Conservation (phyloP, 768 basidiomycete species). For the Lactarius vividus region DNA sequence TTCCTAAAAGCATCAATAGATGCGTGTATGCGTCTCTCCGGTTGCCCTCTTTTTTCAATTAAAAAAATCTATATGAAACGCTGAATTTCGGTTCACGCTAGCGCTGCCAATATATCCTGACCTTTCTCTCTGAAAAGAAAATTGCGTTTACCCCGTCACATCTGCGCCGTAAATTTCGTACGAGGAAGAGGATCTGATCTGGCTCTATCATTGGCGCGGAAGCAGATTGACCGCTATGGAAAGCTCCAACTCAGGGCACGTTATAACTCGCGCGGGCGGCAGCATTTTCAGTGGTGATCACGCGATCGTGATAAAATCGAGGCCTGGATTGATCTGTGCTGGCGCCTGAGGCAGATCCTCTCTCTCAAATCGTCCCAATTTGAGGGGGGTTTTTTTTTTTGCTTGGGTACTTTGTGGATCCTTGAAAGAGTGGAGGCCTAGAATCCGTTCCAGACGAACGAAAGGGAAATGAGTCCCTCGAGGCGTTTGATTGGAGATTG, state of each 20-base stretch:
- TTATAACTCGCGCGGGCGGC: not conserved
- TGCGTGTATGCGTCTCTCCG: slow-evolving; percentile 15
- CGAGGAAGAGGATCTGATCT: not conserved
- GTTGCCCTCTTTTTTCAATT: not conserved
- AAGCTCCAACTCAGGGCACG: not conserved
- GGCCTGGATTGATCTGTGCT: not conserved
- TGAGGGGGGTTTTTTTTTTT: not conserved
- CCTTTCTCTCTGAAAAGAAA: not conserved
- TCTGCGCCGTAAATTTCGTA: not conserved
- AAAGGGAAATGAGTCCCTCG: not conserved
- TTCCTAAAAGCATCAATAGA: slow-evolving; percentile 18
- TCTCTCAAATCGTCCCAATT: not conserved
- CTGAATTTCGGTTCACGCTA: not conserved
- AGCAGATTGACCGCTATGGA: not conserved
- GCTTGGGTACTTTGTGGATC: not conserved
- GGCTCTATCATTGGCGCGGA: not conserved
- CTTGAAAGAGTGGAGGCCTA: not conserved
- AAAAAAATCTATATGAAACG: slow-evolving; percentile 3
- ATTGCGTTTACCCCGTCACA: not conserved
- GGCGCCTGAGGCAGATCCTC: not conserved
- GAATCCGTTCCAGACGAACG: not conserved
- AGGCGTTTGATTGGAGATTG: not conserved
- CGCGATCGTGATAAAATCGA: not conserved
- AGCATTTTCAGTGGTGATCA: not conserved
- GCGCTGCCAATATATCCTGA: not conserved